Evolutionary conservation across 345 rosid species (phyloP).

Genomic region (Nasturtium officinale): DNA sequence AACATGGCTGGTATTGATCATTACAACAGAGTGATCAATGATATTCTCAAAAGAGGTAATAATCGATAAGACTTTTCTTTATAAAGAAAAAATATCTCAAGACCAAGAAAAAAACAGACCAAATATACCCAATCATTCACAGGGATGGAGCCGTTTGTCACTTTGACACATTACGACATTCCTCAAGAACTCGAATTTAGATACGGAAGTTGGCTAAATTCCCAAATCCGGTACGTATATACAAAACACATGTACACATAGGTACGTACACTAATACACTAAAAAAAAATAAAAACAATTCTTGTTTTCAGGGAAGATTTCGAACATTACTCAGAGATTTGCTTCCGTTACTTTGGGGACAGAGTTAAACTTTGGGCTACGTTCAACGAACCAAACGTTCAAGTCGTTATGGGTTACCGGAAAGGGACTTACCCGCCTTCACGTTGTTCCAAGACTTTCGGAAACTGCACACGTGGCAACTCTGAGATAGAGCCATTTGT

Average conservation of each 20-base stretch:
- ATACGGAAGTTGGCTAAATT: constrained; percentile 75
- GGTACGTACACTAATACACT: neutral
- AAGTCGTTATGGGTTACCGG: constrained; percentile 50
- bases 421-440: constrained; percentile 61
- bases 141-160: constrained; percentile 81
- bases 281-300: neutral
- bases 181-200: constrained; percentile 79
- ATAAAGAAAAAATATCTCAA: neutral
- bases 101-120: neutral
- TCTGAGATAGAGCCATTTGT: constrained; percentile 59
- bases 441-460: constrained; percentile 59
- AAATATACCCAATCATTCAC: constrained; percentile 25
- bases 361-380: constrained; percentile 63
- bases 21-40: constrained; percentile 59
- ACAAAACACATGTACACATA: neutral
- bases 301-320: constrained; percentile 60
- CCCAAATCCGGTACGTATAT: constrained; percentile 52
- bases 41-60: constrained; percentile 54
- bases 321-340: constrained; percentile 54
- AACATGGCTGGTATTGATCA: constrained; percentile 63
- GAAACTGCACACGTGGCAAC: constrained; percentile 56
- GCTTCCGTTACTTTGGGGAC: constrained; percentile 62
- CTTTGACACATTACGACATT: constrained; percentile 67
- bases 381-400: constrained; percentile 70
- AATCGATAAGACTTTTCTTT: neutral